Evolutionary conservation across 2,329 filamentous ascomycete species (phyloP), one percentile per base, ranked within the genome.

Genomic region (Rhynchosporium graminicola): DNA sequence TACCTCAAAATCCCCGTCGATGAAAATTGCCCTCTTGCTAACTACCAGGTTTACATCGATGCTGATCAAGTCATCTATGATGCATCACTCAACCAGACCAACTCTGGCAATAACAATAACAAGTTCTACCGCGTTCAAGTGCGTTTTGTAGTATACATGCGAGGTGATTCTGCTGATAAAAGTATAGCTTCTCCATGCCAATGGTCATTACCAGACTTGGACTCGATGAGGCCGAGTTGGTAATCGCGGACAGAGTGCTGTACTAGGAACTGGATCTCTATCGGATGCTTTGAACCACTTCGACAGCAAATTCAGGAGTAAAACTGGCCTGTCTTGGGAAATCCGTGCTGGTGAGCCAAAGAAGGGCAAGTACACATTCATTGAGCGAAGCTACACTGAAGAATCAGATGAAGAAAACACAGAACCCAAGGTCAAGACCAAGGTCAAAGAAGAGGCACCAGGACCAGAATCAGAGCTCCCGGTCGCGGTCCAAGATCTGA

Each of bases 161-260:
- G 33, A 36, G 33, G 6, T 5, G 33, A 52, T 2, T 20, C 13
- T 28, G 10, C 57, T 65, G 54, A 62, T 13, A 47, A 26, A 20
- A 26, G 40, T 36, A 1, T 90, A 94, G 58, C 45, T 59, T 29
- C 38, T 58, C 43, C 33, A 20, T 43, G 63, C 67, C 42, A 50
- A 69, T 28, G 65, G 67, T 3, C 65, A 75, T 9, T 90, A 80
- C 73, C 77, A 80, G 48, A 86, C 84, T 0, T 94, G 89, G 89
- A 91, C 88, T 2, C 82, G 90, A 61, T 96, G 90, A 90, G 92
- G 92, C 28, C 85, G 92, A 28, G 91, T 96, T 28, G 85, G 86
- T 6, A 85, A 87, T 61, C 71, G 68, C 10, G 86, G 86, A 4
- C 80, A 84, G 68, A 79, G 71, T 13, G 78, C 77, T 12, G 58